phyloP scores from a whole-genome alignment of 306 rosid genomes.

The Fagus crenata region DNA sequence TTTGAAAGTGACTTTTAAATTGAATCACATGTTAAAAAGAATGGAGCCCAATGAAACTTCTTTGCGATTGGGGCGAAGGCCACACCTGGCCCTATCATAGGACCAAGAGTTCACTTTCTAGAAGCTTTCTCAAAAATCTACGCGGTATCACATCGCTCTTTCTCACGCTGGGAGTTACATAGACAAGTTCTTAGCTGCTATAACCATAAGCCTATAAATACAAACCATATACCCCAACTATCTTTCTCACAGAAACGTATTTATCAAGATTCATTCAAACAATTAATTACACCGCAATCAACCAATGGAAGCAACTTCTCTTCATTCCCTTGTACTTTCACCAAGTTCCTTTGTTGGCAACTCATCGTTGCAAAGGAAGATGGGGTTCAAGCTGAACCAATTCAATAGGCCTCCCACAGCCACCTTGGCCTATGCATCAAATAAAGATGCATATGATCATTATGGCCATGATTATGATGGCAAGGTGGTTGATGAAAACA shows the following conservation, averaged over 20 bases:
- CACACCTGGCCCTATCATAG: too few relatives aligned
- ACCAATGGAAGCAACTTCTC: slow-evolving; percentile 31
- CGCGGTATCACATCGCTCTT: too few relatives aligned
- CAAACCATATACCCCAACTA: too few relatives aligned
- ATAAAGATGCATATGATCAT: slow-evolving; percentile 36
- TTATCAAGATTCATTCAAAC: background rate
- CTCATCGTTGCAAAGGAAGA: background rate
- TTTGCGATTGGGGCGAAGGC: too few relatives aligned
- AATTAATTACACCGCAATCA: background rate
- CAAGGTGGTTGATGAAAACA: slow-evolving; percentile 53
- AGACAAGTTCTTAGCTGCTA: too few relatives aligned
- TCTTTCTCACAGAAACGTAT: background rate
- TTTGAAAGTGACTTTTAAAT: too few relatives aligned
- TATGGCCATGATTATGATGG: slow-evolving; percentile 44
- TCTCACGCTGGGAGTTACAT: too few relatives aligned
- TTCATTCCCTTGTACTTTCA: slow-evolving; percentile 16
- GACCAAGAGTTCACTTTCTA: too few relatives aligned
- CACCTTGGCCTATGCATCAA: slow-evolving; percentile 29
- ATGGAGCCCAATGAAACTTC: too few relatives aligned
- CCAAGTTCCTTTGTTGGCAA: background rate
- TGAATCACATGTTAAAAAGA: too few relatives aligned
- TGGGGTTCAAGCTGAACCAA: slow-evolving; percentile 10
- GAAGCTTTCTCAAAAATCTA: too few relatives aligned
- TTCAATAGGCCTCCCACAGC: background rate
- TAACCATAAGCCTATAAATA: too few relatives aligned